A percentile compares a stretch with the other conserved stretches of the same genome.
Evolutionary conservation across 305 asterid species (phyloP).

Genomic region (Fraxinus floribunda): DNA sequence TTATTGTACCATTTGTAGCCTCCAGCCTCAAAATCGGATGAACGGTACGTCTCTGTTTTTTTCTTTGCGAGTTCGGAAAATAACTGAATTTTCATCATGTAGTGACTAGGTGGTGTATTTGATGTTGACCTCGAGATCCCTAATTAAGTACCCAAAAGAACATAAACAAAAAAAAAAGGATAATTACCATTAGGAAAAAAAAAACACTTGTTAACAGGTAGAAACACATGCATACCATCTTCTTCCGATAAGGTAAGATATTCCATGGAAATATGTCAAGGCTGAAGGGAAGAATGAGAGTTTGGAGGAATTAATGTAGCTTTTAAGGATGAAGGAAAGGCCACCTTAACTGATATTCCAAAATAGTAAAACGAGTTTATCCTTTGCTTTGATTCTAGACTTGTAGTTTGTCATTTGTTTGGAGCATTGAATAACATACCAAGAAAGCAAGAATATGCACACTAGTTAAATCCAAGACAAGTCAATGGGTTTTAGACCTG

Average conservation of each 20-base stretch:
- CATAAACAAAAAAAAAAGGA: neutral
- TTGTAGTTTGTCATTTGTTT: neutral
- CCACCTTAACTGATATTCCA: neutral
- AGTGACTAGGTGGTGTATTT: constrained; percentile 46
- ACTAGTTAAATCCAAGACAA: neutral
- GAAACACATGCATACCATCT: neutral
- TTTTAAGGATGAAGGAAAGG: neutral
- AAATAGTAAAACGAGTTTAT: neutral
- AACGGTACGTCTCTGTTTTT: constrained; percentile 40
- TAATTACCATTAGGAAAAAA: neutral
- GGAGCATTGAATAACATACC: neutral
- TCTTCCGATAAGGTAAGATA: neutral
- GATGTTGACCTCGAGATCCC: constrained; percentile 42
- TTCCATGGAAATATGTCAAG: neutral
- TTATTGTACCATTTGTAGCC: constrained; percentile 55
- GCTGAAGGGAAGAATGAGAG: neutral
- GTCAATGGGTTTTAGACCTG: neutral
- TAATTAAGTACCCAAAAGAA: constrained; percentile 16
- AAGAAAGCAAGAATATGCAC: neutral
- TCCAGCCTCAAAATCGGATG: constrained; percentile 51
- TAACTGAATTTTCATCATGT: constrained; percentile 35
- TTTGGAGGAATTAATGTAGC: neutral
- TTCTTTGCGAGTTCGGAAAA: constrained; percentile 37
- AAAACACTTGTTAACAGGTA: neutral
- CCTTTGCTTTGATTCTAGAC: constrained; percentile 1